These are phyloP conservation scores for Fusarium lateritium DNA, from an alignment of 2,329 filamentous ascomycete genomes.

Conservation along the genomic window DNA sequence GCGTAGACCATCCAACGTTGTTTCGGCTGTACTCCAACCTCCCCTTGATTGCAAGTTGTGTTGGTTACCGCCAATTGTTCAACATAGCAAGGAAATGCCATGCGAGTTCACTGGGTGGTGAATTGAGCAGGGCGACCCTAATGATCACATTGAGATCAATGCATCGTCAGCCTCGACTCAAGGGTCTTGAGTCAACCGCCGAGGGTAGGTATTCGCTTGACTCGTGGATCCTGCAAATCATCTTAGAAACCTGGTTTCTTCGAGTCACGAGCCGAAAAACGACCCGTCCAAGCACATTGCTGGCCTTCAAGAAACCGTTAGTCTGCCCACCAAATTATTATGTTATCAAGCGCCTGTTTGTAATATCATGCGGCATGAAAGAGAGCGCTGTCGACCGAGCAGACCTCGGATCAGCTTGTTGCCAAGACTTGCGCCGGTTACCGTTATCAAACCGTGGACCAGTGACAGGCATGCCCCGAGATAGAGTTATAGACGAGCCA, in stretches of 20 bases:
- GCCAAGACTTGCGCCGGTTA: slow-evolving; percentile 40
- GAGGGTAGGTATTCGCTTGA: slow-evolving; percentile 51
- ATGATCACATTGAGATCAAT: slow-evolving; percentile 21
- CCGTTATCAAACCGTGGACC: slow-evolving; percentile 24
- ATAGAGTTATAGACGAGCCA: slow-evolving; percentile 6
- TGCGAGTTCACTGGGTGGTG: slow-evolving; percentile 15
- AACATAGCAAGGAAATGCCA: neutral
- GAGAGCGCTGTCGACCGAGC: slow-evolving; percentile 24
- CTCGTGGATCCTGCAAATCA: slow-evolving; percentile 56
- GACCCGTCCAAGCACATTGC: slow-evolving; percentile 38
- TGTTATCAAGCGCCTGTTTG: slow-evolving; percentile 31
- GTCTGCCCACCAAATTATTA: slow-evolving; percentile 20
- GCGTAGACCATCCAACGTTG: slow-evolving; percentile 7
- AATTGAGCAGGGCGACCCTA: slow-evolving; percentile 7
- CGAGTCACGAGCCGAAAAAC: slow-evolving; percentile 48
- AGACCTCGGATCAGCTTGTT: slow-evolving; percentile 32
- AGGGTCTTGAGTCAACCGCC: slow-evolving; percentile 29
- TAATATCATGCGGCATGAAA: slow-evolving; percentile 23
- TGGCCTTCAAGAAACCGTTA: slow-evolving; percentile 29
- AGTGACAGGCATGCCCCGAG: slow-evolving; percentile 19
- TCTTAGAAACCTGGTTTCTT: slow-evolving; percentile 44
- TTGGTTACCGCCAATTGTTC: slow-evolving; percentile 3
- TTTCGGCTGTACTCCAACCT: slow-evolving; percentile 5
- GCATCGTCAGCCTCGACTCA: slow-evolving; percentile 29
- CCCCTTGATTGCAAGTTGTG: slow-evolving; percentile 9